phyloP scores from a whole-genome alignment of 2,329 filamentous ascomycete genomes.

The Albifimbria verrucaria region DNA sequence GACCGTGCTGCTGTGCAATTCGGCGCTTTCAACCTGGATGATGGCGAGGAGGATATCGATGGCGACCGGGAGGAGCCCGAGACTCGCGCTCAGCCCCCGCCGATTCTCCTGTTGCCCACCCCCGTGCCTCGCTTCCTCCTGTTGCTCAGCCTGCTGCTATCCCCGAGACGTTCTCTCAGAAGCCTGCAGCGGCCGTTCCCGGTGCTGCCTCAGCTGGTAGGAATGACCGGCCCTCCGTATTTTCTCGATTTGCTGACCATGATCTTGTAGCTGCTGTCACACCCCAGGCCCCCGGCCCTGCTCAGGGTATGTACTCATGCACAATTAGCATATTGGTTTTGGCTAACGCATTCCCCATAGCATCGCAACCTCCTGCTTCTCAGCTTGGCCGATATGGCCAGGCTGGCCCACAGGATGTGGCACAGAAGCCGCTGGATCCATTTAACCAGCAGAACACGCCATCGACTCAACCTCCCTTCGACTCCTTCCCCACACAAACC shows the following conservation, averaged over 20 bases:
- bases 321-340: not conserved
- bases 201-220: slow-evolving; percentile 33
- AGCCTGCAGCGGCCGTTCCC: slow-evolving; percentile 46
- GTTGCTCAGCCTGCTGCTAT: slow-evolving; percentile 52
- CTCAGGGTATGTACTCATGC: slow-evolving; percentile 18
- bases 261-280: slow-evolving; percentile 13
- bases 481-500: slow-evolving; percentile 57
- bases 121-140: slow-evolving; percentile 83
- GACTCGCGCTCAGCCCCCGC: slow-evolving; percentile 91
- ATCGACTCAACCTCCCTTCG: slow-evolving; percentile 53
- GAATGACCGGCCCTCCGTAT: slow-evolving; percentile 1
- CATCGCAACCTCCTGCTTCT: slow-evolving; percentile 49
- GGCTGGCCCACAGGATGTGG: slow-evolving; percentile 55
- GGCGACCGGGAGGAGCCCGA: slow-evolving; percentile 93
- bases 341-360: too few species aligned
- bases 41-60: slow-evolving; percentile 82
- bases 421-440: slow-evolving; percentile 82
- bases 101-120: slow-evolving; percentile 83
- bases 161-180: slow-evolving; percentile 56
- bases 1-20: slow-evolving; percentile 94
- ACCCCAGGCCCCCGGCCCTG: slow-evolving; percentile 24
- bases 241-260: slow-evolving; percentile 9
- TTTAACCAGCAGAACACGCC: slow-evolving; percentile 71
- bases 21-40: slow-evolving; percentile 88
- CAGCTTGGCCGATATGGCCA: slow-evolving; percentile 71